These are phyloP conservation scores for Clavispora santaluciae DNA, from an alignment of 805 yeast species.

Conservation along the genomic window DNA sequence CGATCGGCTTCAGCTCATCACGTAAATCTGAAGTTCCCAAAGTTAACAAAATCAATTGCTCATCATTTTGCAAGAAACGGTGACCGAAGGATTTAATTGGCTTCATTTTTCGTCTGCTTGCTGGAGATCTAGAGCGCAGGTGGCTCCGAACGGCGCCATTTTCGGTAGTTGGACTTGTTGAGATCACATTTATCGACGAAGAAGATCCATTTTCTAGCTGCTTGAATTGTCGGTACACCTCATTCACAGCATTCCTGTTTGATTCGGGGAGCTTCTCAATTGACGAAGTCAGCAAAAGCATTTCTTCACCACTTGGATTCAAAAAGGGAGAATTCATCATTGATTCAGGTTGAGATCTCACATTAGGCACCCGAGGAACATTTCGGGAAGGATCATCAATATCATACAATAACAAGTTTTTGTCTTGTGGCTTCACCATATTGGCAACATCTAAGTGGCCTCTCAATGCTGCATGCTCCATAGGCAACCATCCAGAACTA, in stretches of 20 bases:
- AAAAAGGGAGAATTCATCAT: conserved; percentile 13
- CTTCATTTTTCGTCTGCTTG: conserved; percentile 25
- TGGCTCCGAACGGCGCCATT: conserved; percentile 3
- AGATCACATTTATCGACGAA: conserved; percentile 14
- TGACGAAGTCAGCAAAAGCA: conserved; percentile 24
- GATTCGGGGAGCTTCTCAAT: conserved; percentile 36
- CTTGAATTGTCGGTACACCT: conserved; percentile 38
- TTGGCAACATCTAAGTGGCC: conserved; percentile 77
- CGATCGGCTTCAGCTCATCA: conserved; percentile 52
- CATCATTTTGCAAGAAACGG: conserved; percentile 56
- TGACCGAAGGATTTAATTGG: conserved; percentile 87
- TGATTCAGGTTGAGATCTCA: conserved; percentile 12
- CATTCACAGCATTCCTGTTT: conserved; percentile 25
- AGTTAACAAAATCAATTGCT: conserved; percentile 72
- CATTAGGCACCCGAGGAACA: conserved; percentile 13
- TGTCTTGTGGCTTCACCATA: conserved; percentile 48
- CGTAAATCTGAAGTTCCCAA: conserved; percentile 83
- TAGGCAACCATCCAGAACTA: conserved; percentile 94
- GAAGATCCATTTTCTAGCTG: conserved; percentile 19
- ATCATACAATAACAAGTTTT: conserved; percentile 29
- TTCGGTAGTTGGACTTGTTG: not conserved
- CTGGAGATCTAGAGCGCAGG: conserved; percentile 13
- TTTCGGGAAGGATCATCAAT: conserved; percentile 32
- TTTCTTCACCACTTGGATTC: conserved; percentile 12
- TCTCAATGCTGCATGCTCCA: conserved; percentile 90